Evolutionary conservation across 352 stramenopile genomes (phyloP).

Genomic region (Phytophthora melonis): DNA sequence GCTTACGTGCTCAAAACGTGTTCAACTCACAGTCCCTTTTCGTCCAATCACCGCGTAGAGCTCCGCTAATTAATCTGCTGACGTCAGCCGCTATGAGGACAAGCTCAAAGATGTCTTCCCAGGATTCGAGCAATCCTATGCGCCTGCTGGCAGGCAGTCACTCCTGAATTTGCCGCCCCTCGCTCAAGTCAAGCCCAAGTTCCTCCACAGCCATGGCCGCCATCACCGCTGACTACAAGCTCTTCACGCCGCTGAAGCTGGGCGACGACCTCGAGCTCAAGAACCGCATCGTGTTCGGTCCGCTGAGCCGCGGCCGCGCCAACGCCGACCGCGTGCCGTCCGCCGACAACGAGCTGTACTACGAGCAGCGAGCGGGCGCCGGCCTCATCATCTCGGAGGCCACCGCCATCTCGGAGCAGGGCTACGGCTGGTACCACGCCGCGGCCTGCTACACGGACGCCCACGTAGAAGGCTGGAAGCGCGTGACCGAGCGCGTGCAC

Average conservation of each 20-base stretch:
- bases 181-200: slow-evolving; percentile 5
- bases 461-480: slow-evolving; percentile 33
- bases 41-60: neutral
- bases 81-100: neutral
- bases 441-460: slow-evolving; percentile 28
- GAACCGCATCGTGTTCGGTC: slow-evolving; percentile 34
- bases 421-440: slow-evolving; percentile 29
- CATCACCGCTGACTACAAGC: slow-evolving; percentile 39
- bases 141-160: slow-evolving; percentile 9
- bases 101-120: neutral
- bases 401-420: slow-evolving; percentile 29
- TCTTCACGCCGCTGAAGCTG: slow-evolving; percentile 52
- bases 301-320: slow-evolving; percentile 26
- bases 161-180: slow-evolving; percentile 22
- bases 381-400: slow-evolving; percentile 28
- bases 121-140: neutral
- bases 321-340: slow-evolving; percentile 31
- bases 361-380: slow-evolving; percentile 31
- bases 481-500: slow-evolving; percentile 31
- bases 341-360: slow-evolving; percentile 33
- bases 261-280: slow-evolving; percentile 41
- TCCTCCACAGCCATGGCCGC: slow-evolving; percentile 16
- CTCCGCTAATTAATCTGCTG: neutral
- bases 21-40: neutral
- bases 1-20: neutral